phyloP scores from a whole-genome alignment of 352 stramenopile species.

The Phytophthora sp. region DNA sequence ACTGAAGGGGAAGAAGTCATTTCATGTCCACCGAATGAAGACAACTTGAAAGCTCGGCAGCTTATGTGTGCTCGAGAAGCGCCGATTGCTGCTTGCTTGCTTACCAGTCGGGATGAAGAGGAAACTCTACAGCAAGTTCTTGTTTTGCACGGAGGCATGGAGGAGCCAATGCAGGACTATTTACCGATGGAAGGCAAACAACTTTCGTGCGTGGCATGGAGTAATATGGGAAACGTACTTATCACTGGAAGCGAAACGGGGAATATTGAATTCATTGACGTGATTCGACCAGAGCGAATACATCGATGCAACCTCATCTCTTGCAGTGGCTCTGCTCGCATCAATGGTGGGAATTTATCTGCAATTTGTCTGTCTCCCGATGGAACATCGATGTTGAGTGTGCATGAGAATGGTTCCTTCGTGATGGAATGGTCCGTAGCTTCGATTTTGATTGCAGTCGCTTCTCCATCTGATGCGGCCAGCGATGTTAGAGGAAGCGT shows the following conservation, averaged over 20 bases:
- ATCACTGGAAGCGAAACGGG: constrained; percentile 33
- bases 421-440: constrained; percentile 48
- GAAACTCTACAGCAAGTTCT: constrained; percentile 43
- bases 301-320: constrained; percentile 35
- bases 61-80: constrained; percentile 41
- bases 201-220: constrained; percentile 45
- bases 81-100: constrained; percentile 37
- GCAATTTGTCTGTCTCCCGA: constrained; percentile 46
- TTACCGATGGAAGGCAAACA: constrained; percentile 41
- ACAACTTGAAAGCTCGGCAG: constrained; percentile 29
- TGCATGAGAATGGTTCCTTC: constrained; percentile 19
- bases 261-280: constrained; percentile 44
- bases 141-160: constrained; percentile 39
- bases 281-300: constrained; percentile 33
- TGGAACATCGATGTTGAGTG: constrained; percentile 36
- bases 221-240: constrained; percentile 27
- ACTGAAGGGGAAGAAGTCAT: constrained; percentile 36
- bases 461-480: constrained; percentile 10
- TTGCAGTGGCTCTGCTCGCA: constrained; percentile 11
- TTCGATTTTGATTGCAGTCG: constrained; percentile 27
- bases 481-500: constrained; percentile 38
- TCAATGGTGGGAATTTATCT: constrained; percentile 12
- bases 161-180: constrained; percentile 44
- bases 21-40: constrained; percentile 24
- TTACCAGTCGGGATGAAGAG: constrained; percentile 29